Evolutionary conservation across 192 early-diverging fungal species (phyloP).

Genomic region (Coemansia sp.): DNA sequence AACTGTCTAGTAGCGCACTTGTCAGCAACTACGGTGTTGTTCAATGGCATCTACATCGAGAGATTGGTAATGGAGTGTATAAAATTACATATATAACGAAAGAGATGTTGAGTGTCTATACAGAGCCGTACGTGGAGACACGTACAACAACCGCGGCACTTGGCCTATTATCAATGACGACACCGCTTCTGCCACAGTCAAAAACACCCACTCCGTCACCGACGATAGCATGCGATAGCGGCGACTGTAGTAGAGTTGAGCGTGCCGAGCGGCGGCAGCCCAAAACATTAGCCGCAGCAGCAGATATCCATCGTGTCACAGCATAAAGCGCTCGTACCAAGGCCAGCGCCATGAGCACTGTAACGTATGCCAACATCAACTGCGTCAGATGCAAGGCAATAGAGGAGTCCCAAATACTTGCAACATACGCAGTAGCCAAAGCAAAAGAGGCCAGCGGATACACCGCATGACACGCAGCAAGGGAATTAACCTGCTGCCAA

Average conservation of each 20-base stretch:
- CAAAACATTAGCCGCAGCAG: not conserved
- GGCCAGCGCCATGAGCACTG: not conserved
- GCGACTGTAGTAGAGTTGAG: not conserved
- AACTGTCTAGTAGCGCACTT: no score
- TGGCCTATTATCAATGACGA: not conserved
- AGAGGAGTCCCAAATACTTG: conserved; percentile 33
- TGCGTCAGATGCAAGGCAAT: conserved; percentile 11
- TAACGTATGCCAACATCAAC: conserved; percentile 5
- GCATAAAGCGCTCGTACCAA: not conserved
- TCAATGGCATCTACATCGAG: no score
- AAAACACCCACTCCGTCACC: not conserved
- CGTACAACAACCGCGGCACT: not conserved
- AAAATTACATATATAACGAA: no score
- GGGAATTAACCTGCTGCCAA: not conserved
- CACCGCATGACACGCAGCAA: conserved; percentile 2
- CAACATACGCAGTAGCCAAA: conserved; percentile 31
- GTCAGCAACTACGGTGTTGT: no score
- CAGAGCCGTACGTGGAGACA: not conserved
- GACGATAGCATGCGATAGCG: not conserved
- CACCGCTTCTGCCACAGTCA: not conserved
- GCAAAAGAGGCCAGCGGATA: conserved; percentile 34
- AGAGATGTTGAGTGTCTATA: no score
- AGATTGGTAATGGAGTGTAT: no score
- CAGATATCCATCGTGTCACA: not conserved
- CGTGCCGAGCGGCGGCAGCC: not conserved